phyloP scores from a whole-genome alignment of 2,329 filamentous ascomycete species.

The Monilinia laxa region DNA sequence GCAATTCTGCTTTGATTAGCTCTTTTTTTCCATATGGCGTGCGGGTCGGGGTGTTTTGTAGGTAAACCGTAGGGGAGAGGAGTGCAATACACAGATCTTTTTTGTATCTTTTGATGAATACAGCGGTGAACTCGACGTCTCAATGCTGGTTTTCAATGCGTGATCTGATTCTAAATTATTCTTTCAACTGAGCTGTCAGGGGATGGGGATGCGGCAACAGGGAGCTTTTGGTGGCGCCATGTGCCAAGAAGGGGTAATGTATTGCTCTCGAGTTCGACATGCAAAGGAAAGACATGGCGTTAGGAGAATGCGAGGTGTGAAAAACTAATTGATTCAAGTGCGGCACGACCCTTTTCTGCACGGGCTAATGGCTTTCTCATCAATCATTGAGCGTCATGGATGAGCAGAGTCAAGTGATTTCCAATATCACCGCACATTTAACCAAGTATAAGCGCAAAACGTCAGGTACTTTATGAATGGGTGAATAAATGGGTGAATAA shows the following conservation, averaged over 20 bases:
- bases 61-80: constrained; percentile 14
- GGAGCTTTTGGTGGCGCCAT: not conserved
- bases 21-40: constrained; percentile 14
- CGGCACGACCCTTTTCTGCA: not conserved
- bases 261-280: constrained; percentile 4
- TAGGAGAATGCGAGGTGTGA: not conserved
- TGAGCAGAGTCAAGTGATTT: not conserved
- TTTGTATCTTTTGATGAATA: not conserved
- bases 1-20: constrained; percentile 13
- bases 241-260: not conserved
- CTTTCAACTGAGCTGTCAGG: not conserved
- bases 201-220: not conserved
- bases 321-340: not conserved
- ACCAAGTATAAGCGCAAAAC: too few species aligned
- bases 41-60: constrained; percentile 15
- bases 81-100: constrained; percentile 15
- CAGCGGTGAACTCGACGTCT: not conserved
- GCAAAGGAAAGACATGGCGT: constrained; percentile 4
- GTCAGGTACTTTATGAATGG: not conserved
- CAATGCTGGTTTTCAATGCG: not conserved
- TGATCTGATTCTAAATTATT: not conserved
- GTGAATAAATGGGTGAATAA: not conserved
- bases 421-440: not conserved
- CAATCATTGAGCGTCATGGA: too few species aligned
- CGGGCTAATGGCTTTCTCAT: not conserved